Evolutionary conservation across 2,329 filamentous ascomycete species (phyloP), one percentile per base, ranked within the genome.

Genomic region (Ceratocystis cacaofunesta): DNA sequence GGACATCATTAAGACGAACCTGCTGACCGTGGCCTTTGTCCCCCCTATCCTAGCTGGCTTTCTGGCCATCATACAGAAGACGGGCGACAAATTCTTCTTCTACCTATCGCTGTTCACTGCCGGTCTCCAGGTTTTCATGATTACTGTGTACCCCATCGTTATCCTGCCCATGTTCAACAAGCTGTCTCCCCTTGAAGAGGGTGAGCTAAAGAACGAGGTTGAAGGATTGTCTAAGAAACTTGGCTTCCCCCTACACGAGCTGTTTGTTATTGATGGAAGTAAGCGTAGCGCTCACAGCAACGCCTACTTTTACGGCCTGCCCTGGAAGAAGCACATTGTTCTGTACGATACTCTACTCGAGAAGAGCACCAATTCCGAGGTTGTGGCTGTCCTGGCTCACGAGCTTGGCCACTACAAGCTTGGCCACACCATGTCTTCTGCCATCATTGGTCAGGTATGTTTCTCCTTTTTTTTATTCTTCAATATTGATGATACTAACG

Each of bases 261-360:
- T 99, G 57, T 90, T 95, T 73, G 92, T 97, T 72, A 99, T 99
- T 72, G 90, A 95, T 72, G 90, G 90, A 67, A 91, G 87, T 78
- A 94, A 92, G 80, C 82, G 90, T 72, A 90, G 86, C 73, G 87
- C 89, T 41, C 90, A 95, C 78, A 90, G 87, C 76, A 95, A 95
- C 74, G 90, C 90, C 43, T 94, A 95, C 77, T 99, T 99, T 79
- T 96, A 95, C 71, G 94, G 94, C 68, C 83, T 99, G 65, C 94
- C 94, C 52, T 99, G 92, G 92, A 96, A 96, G 83, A 97, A 97
- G 83, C 95, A 97, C 79, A 99, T 99, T 79, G 94, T 99, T 72
- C 95, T 99, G 73, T 99, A 96, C 75, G 94, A 99, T 74, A 99
- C 95, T 4, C 78, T 99, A 69, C 91, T 99, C 69, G 92, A 96